Evolutionary conservation across 257 asterid genomes (phyloP).

Genomic region (Pogostemon cablin): DNA sequence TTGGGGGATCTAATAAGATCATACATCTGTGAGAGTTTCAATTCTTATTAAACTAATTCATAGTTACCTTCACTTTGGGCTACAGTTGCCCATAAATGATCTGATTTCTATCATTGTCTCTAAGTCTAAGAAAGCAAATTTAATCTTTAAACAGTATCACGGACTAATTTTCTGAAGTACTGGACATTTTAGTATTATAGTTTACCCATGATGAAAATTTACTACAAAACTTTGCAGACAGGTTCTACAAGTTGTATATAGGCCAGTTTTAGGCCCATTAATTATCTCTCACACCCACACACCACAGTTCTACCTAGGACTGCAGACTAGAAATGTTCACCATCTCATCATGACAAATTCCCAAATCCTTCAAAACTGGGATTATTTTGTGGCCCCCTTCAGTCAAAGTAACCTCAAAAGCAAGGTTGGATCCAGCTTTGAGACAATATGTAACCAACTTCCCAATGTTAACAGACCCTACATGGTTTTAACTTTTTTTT

Average conservation of each 20-base stretch:
- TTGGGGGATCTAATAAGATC: not conserved
- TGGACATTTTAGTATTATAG: not conserved
- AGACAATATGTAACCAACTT: not conserved
- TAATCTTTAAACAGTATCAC: not conserved
- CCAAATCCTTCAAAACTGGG: not conserved
- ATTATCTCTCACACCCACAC: not conserved
- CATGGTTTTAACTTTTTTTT: conserved; percentile 2
- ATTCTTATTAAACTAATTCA: conserved; percentile 1
- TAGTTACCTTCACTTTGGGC: not conserved
- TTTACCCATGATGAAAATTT: not conserved
- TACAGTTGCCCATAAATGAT: conserved; percentile 11
- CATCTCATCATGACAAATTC: conserved; percentile 2
- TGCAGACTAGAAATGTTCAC: not conserved
- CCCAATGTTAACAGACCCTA: not conserved
- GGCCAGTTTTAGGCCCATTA: not conserved
- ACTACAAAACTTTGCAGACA: conserved; percentile 5
- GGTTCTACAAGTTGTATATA: conserved; percentile 11
- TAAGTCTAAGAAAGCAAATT: conserved; percentile 6
- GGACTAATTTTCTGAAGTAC: not conserved
- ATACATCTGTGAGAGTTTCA: not conserved
- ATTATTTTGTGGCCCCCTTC: not conserved
- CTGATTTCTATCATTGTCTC: conserved; percentile 3
- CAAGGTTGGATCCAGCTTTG: not conserved
- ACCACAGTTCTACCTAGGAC: conserved; percentile 5
- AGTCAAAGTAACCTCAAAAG: not conserved